A percentile compares a stretch with the other conserved stretches of the same genome.
Conservation (phyloP, 139 green algal species). For the Ulvella scutata region DNA sequence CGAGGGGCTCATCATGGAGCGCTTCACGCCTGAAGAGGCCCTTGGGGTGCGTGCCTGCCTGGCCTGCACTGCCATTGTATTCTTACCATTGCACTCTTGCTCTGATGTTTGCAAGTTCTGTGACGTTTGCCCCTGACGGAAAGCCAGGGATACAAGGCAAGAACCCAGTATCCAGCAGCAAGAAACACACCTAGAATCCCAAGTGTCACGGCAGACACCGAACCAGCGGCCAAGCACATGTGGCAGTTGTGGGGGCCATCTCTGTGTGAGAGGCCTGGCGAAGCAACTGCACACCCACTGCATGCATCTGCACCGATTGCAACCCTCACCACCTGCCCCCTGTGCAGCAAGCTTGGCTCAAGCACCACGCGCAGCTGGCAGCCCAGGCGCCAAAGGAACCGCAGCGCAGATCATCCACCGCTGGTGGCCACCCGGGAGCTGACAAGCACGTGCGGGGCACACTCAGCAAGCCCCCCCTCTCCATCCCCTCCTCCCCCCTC, state of each 20-base stretch:
- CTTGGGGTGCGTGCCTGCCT: not conserved
- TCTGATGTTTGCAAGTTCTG: not conserved
- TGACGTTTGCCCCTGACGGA: too few relatives aligned
- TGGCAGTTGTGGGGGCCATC: not conserved
- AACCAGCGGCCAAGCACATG: not conserved
- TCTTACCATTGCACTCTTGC: not conserved
- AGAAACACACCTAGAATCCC: not conserved
- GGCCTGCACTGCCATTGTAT: not conserved
- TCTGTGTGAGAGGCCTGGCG: not conserved
- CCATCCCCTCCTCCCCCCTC: not conserved
- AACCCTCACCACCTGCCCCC: not conserved
- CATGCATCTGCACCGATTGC: not conserved
- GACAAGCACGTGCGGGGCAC: not conserved
- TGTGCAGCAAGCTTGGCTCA: not conserved
- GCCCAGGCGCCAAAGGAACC: not conserved
- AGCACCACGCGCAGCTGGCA: not conserved
- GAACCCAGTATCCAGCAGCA: not conserved
- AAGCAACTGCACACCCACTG: not conserved
- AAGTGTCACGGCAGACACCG: not conserved
- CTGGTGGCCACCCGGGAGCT: not conserved
- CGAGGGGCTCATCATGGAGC: not conserved
- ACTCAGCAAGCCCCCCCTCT: not conserved
- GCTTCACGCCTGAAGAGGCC: not conserved
- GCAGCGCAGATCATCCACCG: not conserved
- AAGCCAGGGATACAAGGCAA: too few relatives aligned